Evolutionary conservation across 2,329 filamentous ascomycete genomes (phyloP).

Genomic region (Penicillium sp.): DNA sequence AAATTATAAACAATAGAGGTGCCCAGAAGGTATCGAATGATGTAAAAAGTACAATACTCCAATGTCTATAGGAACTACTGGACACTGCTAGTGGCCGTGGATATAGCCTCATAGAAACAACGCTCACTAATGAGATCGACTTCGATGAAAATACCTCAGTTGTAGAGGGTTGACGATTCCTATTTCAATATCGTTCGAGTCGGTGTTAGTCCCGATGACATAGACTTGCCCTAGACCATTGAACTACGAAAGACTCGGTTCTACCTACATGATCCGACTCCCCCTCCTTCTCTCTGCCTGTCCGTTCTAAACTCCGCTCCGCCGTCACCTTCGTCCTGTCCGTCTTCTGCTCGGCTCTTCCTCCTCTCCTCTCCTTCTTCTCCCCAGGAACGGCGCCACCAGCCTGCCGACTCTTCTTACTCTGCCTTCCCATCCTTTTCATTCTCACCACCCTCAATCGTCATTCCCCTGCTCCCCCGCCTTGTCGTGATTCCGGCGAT

Average conservation of each 20-base stretch:
- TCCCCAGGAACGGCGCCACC: not conserved
- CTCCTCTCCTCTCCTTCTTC: not conserved
- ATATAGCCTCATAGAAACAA: not conserved
- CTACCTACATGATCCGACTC: not conserved
- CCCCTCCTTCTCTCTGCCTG: not conserved
- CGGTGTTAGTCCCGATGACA: not conserved
- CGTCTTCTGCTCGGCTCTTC: not conserved
- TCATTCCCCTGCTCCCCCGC: constrained; percentile 7
- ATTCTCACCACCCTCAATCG: not conserved
- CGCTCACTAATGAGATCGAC: too few species aligned
- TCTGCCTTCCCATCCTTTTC: not conserved
- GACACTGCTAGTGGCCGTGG: not conserved
- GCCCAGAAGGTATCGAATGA: not conserved
- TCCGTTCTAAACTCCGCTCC: constrained; percentile 3
- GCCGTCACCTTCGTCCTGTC: not conserved
- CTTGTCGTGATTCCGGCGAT: constrained; percentile 24
- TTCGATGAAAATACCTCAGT: too few species aligned
- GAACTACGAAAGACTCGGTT: too few species aligned
- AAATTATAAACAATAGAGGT: not conserved
- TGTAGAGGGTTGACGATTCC: too few species aligned
- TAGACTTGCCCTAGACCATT: not conserved
- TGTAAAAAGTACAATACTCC: not conserved
- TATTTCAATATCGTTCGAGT: not conserved
- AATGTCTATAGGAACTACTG: not conserved
- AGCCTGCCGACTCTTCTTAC: constrained; percentile 9